Evolutionary conservation across 179 eudicot genomes (phyloP).

Genomic region (Heliamphora pulchella): DNA sequence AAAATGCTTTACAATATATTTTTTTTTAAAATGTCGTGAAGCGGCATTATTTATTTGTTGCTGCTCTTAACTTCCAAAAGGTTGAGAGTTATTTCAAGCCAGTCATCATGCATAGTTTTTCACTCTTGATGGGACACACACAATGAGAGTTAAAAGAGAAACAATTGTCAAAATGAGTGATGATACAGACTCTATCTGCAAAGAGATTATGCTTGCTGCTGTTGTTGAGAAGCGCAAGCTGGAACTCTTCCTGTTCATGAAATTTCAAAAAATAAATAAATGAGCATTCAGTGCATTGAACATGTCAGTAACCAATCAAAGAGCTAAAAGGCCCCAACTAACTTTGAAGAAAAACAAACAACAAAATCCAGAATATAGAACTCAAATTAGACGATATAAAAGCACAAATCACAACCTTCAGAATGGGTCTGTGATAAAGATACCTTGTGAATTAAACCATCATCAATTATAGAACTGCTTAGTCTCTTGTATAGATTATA

Average conservation of each 20-base stretch:
- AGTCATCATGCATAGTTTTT: neutral
- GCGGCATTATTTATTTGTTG: neutral
- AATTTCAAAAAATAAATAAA: neutral
- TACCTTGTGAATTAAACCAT: constrained; percentile 92
- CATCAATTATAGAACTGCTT: constrained; percentile 74
- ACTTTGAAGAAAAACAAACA: neutral
- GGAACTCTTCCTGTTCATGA: constrained; percentile 72
- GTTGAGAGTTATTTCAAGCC: neutral
- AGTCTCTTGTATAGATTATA: constrained; percentile 59
- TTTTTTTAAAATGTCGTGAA: neutral
- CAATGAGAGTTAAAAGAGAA: neutral
- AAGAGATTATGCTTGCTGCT: constrained; percentile 64
- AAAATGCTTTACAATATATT: neutral
- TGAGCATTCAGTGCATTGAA: neutral
- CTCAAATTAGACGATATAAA: neutral
- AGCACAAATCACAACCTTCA: neutral
- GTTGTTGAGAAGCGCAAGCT: constrained; percentile 76
- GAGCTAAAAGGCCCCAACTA: neutral
- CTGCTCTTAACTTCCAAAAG: neutral
- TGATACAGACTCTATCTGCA: constrained; percentile 56
- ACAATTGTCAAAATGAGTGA: neutral
- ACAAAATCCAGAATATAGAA: neutral
- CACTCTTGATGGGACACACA: neutral
- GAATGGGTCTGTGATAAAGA: neutral
- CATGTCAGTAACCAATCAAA: neutral